phyloP scores from a whole-genome alignment of 495 filamentous ascomycete species.

The Aspergillus incahuasiensis region DNA sequence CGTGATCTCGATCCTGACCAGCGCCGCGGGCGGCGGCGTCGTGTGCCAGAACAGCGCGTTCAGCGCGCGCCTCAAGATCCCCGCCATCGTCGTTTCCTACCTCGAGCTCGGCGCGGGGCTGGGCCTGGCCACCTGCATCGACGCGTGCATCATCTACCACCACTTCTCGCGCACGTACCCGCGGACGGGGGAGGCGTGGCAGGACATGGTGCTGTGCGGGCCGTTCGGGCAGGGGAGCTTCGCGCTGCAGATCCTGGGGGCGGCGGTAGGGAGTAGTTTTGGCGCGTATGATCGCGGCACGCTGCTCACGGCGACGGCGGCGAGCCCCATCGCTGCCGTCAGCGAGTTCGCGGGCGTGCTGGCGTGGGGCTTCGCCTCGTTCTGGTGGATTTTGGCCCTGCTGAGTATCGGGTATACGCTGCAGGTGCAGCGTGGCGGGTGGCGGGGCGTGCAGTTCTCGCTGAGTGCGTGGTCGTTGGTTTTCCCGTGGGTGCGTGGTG shows the following conservation, averaged over 20 bases:
- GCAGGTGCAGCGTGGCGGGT: conserved; percentile 19
- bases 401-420: conserved; percentile 29
- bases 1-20: conserved; percentile 26
- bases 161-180: conserved; percentile 23
- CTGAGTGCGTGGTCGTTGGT: conserved; percentile 26
- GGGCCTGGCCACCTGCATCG: conserved; percentile 20
- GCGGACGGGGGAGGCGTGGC: conserved; percentile 19
- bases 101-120: conserved; percentile 28
- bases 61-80: conserved; percentile 26
- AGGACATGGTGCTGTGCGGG: conserved; percentile 37
- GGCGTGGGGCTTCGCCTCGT: conserved; percentile 28
- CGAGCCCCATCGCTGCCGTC: conserved; percentile 1
- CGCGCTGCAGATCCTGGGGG: conserved; percentile 27
- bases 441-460: conserved; percentile 17
- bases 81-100: conserved; percentile 30
- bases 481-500: conserved; percentile 27
- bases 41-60: conserved; percentile 19
- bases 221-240: conserved; percentile 33
- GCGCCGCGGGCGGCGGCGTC: conserved; percentile 28
- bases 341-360: conserved; percentile 22
- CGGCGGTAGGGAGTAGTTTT: conserved; percentile 21
- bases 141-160: conserved; percentile 22
- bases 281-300: conserved; percentile 24
- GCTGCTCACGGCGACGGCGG: conserved; percentile 23
- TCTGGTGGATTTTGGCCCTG: conserved; percentile 34